phyloP scores from a whole-genome alignment of 2,329 filamentous ascomycete species.

The Chlorencoelia australis region DNA sequence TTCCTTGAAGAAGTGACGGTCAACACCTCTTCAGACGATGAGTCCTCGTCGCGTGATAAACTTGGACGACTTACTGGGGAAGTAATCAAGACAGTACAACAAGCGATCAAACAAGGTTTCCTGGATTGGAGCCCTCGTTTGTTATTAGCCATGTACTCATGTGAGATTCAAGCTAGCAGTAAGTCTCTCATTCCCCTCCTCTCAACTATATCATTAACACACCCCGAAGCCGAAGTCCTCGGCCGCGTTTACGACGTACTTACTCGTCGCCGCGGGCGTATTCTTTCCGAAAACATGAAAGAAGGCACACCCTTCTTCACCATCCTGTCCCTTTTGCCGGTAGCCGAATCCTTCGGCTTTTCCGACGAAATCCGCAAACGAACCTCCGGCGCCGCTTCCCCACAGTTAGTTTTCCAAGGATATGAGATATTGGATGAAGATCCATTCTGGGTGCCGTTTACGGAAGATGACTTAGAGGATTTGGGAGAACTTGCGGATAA shows the following conservation, averaged over 20 bases:
- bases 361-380: constrained; percentile 93
- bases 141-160: constrained; percentile 94
- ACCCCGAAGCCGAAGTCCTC: constrained; percentile 65
- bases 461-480: constrained; percentile 94
- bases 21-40: constrained; percentile 41
- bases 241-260: constrained; percentile 95
- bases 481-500: constrained; percentile 84
- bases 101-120: constrained; percentile 76
- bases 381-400: constrained; percentile 80
- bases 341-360: constrained; percentile 93
- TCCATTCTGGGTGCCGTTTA: constrained; percentile 95
- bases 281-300: constrained; percentile 84
- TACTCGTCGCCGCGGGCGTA: constrained; percentile 82
- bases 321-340: constrained; percentile 77
- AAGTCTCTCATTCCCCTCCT: constrained; percentile 28
- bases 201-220: neutral
- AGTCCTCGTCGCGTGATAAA: constrained; percentile 49
- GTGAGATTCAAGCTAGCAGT: constrained; percentile 93
- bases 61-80: constrained; percentile 82
- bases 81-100: constrained; percentile 79
- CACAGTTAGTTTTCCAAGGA: constrained; percentile 86
- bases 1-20: constrained; percentile 74
- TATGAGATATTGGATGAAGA: constrained; percentile 92
- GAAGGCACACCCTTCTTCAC: constrained; percentile 96
- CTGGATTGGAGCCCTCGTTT: constrained; percentile 94